These are phyloP conservation scores for Fraxinus ornus DNA, from an alignment of 305 asterid species.

Conservation along the genomic window DNA sequence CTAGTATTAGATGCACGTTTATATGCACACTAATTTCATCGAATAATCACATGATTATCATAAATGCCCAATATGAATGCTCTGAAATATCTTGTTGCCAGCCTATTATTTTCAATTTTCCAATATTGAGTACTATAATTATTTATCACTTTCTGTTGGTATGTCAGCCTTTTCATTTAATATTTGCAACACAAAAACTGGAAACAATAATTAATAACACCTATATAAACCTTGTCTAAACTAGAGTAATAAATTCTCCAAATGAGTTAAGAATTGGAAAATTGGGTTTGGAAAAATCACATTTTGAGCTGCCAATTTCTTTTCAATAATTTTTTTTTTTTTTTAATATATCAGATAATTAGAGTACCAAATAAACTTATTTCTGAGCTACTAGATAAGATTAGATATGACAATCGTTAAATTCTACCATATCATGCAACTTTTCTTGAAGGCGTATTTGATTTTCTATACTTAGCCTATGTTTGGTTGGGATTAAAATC, in stretches of 20 bases:
- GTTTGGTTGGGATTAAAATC: too few relatives aligned
- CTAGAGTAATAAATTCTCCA: neutral
- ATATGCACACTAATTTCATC: neutral
- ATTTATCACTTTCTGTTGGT: neutral
- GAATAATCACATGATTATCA: neutral
- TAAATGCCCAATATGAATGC: neutral
- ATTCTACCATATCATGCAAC: neutral
- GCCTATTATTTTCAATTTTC: neutral
- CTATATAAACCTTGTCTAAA: neutral
- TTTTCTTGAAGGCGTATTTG: too few relatives aligned
- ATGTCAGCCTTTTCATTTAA: neutral
- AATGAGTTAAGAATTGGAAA: neutral
- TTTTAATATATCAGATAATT: too few relatives aligned
- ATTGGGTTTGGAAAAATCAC: neutral
- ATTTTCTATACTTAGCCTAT: too few relatives aligned
- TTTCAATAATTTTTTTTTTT: neutral
- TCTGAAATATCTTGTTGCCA: neutral
- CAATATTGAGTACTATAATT: neutral
- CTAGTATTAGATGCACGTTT: too few relatives aligned
- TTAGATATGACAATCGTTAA: neutral
- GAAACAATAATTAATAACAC: neutral
- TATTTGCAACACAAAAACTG: neutral
- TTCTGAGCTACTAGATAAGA: neutral
- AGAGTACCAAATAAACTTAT: neutral
- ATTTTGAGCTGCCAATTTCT: neutral